A percentile compares a stretch with the other conserved stretches of the same genome.
Conservation (phyloP, 768 basidiomycete species). For the Myochromella boudieri region DNA sequence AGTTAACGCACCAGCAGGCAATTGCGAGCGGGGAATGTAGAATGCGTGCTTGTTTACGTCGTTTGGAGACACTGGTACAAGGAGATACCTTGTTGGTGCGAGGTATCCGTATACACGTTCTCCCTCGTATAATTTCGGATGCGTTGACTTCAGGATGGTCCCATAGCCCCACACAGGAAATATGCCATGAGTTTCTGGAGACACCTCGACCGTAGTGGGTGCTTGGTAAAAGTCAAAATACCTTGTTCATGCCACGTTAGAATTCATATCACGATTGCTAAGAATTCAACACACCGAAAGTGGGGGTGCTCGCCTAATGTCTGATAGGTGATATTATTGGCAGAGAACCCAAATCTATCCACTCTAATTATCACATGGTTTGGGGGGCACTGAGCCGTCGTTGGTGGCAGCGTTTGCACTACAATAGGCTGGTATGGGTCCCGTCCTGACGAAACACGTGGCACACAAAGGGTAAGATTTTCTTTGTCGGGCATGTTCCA, state of each 20-base stretch:
- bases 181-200: constrained; percentile 54
- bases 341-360: constrained; percentile 69
- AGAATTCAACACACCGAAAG: constrained; percentile 39
- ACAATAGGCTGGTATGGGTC: constrained; percentile 23
- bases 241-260: constrained; percentile 28
- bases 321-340: constrained; percentile 74
- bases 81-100: constrained; percentile 56
- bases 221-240: constrained; percentile 68
- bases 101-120: constrained; percentile 69
- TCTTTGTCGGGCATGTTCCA: constrained; percentile 6
- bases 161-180: constrained; percentile 78
- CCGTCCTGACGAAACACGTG: constrained; percentile 26
- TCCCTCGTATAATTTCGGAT: constrained; percentile 46
- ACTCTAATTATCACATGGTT: constrained; percentile 57
- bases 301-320: constrained; percentile 50
- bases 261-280: neutral
- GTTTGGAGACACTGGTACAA: constrained; percentile 48
- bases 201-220: constrained; percentile 39
- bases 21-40: constrained; percentile 58
- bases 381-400: constrained; percentile 25
- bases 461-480: constrained; percentile 32
- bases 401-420: constrained; percentile 19
- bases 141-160: constrained; percentile 49
- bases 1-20: constrained; percentile 50
- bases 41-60: constrained; percentile 57